A percentile compares a stretch with the other conserved stretches of the same genome.
These are phyloP conservation scores for Phalaenopsis equestris DNA, from an alignment of 106 monocot genomes.

Conservation along the genomic window DNA sequence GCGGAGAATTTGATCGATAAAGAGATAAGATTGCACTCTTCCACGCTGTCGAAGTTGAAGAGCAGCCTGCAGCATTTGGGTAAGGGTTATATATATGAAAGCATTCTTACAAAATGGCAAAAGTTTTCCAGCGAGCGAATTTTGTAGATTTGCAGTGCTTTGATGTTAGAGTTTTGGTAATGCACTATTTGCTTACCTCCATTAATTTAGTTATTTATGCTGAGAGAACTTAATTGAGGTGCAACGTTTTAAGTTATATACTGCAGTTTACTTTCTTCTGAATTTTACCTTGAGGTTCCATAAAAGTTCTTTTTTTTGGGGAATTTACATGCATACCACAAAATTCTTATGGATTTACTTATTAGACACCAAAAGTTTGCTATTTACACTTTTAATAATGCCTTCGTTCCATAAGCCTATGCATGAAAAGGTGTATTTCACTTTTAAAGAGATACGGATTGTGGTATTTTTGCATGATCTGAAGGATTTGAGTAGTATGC, in stretches of 20 bases:
- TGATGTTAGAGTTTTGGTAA: neutral
- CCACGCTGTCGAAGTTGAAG: slow-evolving; percentile 56
- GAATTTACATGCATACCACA: no score
- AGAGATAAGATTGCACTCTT: slow-evolving; percentile 57
- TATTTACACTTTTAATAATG: no score
- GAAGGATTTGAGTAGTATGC: no score
- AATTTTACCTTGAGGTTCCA: neutral
- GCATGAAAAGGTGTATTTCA: no score
- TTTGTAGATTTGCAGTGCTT: neutral
- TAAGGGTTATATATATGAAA: slow-evolving; percentile 45
- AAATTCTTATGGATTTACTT: no score
- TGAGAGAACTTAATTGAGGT: neutral
- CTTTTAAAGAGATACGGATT: no score
- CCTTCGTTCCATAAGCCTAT: no score
- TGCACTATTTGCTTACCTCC: neutral
- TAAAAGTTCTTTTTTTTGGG: neutral
- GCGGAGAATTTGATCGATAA: slow-evolving; percentile 76
- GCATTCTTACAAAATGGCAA: slow-evolving; percentile 68
- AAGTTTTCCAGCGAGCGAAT: neutral
- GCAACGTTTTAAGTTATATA: neutral
- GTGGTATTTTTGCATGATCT: no score
- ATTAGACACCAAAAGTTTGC: no score
- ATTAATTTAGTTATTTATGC: neutral
- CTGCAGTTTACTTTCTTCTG: neutral
- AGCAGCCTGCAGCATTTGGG: slow-evolving; percentile 32